Base-by-base conservation (phyloP, 2,329 filamentous ascomycete species). In the Scorias spongiosa region DNA sequence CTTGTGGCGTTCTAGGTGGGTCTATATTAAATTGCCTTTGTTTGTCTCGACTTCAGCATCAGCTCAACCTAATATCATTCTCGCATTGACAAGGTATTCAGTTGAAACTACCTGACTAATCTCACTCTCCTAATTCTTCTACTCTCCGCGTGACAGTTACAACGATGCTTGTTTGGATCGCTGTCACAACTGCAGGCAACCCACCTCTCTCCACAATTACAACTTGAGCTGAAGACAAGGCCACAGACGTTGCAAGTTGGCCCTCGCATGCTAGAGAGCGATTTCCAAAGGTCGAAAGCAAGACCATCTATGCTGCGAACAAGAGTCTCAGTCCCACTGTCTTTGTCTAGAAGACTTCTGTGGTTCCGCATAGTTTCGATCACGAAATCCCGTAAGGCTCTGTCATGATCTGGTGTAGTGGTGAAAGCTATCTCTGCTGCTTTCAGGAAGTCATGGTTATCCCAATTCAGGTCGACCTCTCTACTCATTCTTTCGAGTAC, bases 381-480 rank as follows among this genome's bases (percentile, higher is more conserved):
- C 4, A 71, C 61, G 40, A 71, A 54, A 47, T 69, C 65, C 18
- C 68, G 61, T 20, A 71, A 59, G 8, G 68, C 68, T 29, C 68
- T 62, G 51, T 71, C 68, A 15, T 59, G 61, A 54, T 71, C 68
- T 48, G 70, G 62, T 38, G 68, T 71, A 29, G 62, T 63, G 46
- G 64, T 64, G 55, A 70, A 71, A 10, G 65, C 67, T 48, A 69
- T 65, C 55, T 66, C 61, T 48, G 68, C 67, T 14, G 67, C 66
- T 39, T 68, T 64, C 41, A 68, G 61, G 32, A 71, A 60, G 43
- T 71, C 68, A 5, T 62, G 54, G 44, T 63, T 65, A 44, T 61
- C 57, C 51, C 65, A 62, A 49, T 68, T 64, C 48, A 60, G 58
- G 15, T 64, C 61, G 42, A 68, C 55, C 40, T 68, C 63, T 45